Conservation (phyloP, 257 asterid species). For the Capsicum rhomboideum region DNA sequence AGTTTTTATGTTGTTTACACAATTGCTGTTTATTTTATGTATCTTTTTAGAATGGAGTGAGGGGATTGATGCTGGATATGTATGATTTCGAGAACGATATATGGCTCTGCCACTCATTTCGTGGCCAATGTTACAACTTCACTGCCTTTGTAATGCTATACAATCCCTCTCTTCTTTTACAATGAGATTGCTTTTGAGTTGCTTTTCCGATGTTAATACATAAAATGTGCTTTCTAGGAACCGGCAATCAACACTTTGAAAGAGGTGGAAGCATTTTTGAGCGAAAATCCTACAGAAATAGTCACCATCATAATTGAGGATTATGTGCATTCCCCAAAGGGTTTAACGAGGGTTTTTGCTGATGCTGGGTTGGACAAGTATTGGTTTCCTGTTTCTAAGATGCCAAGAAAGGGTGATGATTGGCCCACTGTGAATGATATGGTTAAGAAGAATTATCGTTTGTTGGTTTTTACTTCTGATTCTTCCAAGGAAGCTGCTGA, state of each 20-base stretch:
- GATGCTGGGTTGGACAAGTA: conserved; percentile 88
- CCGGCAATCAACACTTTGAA: conserved; percentile 69
- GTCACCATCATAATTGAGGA: conserved; percentile 93
- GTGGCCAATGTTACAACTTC: conserved; percentile 91
- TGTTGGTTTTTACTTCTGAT: conserved; percentile 92
- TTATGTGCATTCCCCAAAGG: conserved; percentile 82
- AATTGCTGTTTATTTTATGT: conserved; percentile 4
- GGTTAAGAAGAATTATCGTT: conserved; percentile 61
- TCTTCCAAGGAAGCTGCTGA: conserved; percentile 79
- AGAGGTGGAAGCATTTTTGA: conserved; percentile 94
- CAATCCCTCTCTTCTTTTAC: neutral
- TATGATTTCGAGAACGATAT: conserved; percentile 90
- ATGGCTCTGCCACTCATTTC: conserved; percentile 97
- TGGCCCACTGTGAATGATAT: conserved; percentile 78
- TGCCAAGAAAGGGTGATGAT: conserved; percentile 87
- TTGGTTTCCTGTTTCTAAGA: conserved; percentile 78
- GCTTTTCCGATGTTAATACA: conserved; percentile 13
- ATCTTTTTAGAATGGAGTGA: conserved; percentile 72
- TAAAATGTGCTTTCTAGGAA: conserved; percentile 30
- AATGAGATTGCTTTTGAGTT: neutral
- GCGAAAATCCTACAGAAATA: conserved; percentile 66
- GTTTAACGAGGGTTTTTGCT: conserved; percentile 61
- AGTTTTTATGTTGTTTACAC: neutral
- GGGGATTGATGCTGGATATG: conserved; percentile 99
- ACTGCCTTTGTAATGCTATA: conserved; percentile 72